Conservation (phyloP, 441 rosid species). For the Geranium incanum region DNA sequence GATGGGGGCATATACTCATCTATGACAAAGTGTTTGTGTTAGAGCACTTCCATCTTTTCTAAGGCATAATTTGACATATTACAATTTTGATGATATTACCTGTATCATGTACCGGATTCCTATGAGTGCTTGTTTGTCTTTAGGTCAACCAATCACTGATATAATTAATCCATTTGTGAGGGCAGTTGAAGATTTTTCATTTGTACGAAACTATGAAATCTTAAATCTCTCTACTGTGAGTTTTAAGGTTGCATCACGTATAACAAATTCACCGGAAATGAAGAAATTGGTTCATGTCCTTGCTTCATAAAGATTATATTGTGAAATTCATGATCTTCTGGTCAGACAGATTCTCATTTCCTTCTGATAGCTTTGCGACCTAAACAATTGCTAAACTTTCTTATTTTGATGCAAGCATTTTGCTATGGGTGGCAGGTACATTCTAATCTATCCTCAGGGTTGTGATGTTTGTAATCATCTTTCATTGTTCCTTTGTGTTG, state of each 20-base stretch:
- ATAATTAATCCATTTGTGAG: background rate
- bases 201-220: background rate
- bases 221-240: background rate
- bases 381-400: background rate
- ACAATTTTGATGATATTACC: background rate
- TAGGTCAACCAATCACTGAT: background rate
- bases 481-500: constrained; percentile 93
- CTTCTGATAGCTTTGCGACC: background rate
- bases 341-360: background rate
- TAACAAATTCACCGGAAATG: background rate
- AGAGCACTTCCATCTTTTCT: background rate
- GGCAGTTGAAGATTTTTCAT: background rate
- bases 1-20: background rate
- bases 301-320: background rate
- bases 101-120: background rate
- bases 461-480: constrained; percentile 97
- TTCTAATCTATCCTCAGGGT: constrained; percentile 94
- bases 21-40: background rate
- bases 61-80: background rate
- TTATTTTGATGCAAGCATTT: background rate
- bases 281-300: background rate
- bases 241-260: background rate
- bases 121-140: background rate
- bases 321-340: background rate
- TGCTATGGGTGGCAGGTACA: constrained; percentile 57